These are phyloP conservation scores for Backusella westeae DNA, from an alignment of 192 early-diverging fungal genomes.

Conservation along the genomic window DNA sequence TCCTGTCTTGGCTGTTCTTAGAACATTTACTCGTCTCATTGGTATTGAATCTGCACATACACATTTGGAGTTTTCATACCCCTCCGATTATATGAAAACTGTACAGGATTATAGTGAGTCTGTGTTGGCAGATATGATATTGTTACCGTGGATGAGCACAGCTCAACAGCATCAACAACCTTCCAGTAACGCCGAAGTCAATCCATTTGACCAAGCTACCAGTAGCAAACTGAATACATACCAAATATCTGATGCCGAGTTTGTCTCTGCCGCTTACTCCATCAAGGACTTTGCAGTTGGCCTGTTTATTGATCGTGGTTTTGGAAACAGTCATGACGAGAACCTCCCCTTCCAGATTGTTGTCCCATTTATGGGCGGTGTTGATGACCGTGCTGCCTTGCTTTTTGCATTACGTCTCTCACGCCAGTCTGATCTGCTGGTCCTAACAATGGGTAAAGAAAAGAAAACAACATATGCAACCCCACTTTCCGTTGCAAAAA, in stretches of 20 bases:
- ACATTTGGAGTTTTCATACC: slow-evolving; percentile 55
- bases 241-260: slow-evolving; percentile 13
- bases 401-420: slow-evolving; percentile 49
- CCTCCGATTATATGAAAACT: slow-evolving; percentile 69
- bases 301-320: slow-evolving; percentile 71
- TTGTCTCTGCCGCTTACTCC: slow-evolving; percentile 4
- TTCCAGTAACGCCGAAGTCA: background rate
- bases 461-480: background rate
- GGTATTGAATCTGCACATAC: slow-evolving; percentile 58
- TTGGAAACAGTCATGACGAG: slow-evolving; percentile 47
- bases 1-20: slow-evolving; percentile 77
- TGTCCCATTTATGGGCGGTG: slow-evolving; percentile 71
- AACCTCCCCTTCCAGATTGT: slow-evolving; percentile 50
- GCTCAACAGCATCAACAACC: background rate
- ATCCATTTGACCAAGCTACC: slow-evolving; percentile 4
- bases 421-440: background rate
- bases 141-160: slow-evolving; percentile 66
- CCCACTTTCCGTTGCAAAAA: background rate
- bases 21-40: slow-evolving; percentile 77
- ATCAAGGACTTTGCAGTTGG: slow-evolving; percentile 45
- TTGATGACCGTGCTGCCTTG: slow-evolving; percentile 70
- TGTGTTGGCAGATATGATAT: slow-evolving; percentile 55
- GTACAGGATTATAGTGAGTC: slow-evolving; percentile 54
- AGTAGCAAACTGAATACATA: background rate
- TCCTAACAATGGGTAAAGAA: background rate